Conservation (phyloP, 1,139 yeast genomes). For the Pichia sp. region DNA sequence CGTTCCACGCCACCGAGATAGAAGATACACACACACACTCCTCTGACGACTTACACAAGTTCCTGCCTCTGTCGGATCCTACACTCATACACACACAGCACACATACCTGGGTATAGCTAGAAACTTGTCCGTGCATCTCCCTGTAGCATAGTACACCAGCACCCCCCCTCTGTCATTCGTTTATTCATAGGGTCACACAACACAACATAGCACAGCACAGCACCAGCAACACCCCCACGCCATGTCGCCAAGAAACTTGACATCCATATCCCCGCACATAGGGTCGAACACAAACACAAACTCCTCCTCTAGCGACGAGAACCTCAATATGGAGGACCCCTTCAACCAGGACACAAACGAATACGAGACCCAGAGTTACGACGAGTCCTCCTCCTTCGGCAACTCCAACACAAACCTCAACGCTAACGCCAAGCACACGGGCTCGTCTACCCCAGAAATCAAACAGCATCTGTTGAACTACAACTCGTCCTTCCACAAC, state of each 20-base stretch:
- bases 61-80: too few species aligned
- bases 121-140: too few species aligned
- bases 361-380: conserved; percentile 28
- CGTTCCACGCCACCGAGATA: too few species aligned
- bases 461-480: conserved; percentile 24
- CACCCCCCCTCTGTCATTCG: too few species aligned
- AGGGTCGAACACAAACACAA: conserved; percentile 27
- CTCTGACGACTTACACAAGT: too few species aligned
- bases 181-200: too few species aligned
- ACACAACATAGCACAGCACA: too few species aligned
- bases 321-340: conserved; percentile 23
- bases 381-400: conserved; percentile 23
- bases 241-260: conserved; percentile 33
- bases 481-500: conserved; percentile 25
- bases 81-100: too few species aligned
- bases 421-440: conserved; percentile 3
- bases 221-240: background rate
- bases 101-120: too few species aligned
- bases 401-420: conserved; percentile 6
- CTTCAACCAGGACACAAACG: conserved; percentile 30
- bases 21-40: too few species aligned
- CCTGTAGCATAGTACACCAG: too few species aligned
- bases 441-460: conserved; percentile 21
- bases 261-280: conserved; percentile 33
- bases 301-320: conserved; percentile 22